Evolutionary conservation across 495 filamentous ascomycete genomes (phyloP), one percentile per base, ranked within the genome.

Genomic region (Platismatia glauca): DNA sequence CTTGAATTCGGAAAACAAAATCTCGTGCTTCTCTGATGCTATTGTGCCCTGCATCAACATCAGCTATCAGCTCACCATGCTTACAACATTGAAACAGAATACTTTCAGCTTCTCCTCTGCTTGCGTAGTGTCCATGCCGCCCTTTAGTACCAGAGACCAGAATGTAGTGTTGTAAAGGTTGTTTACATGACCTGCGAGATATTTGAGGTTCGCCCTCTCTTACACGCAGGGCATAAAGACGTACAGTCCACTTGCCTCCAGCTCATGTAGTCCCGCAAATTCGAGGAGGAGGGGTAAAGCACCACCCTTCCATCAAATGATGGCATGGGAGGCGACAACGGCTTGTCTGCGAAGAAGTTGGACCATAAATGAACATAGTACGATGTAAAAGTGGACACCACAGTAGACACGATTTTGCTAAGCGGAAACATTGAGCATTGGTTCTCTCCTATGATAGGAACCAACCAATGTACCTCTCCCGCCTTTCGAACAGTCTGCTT

Each of bases 91-190:
- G 8, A 15, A 35, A 7, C 8, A 29, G 33, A 71, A 64, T 64
- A 89, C 89, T 70, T 87, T 84, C 34, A 97, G 78, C 57, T 81
- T 82, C 68, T 86, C 80, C 71, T 96, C 94, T 0, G 94, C 94
- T 67, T 89, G 85, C 24, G 81, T 86, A 12, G 81, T 79, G 55
- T 81, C 84, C 78, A 94, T 82, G 0, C 86, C 88, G 0, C 91
- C 92, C 48, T 83, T 76, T 58, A 86, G 81, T 31, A 97, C 86
- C 69, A 97, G 78, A 0, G 86, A 79, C 94, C 94, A 97, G 71
- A 97, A 97, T 0, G 91, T 92, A 1, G 94, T 98, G 69, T 98
- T 98, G 73, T 96, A 97, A 20, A 97, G 79, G 70, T 98, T 98
- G 73, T 98, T 98, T 67, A 98, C 93, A 72, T 98, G 94, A 70